phyloP scores from a whole-genome alignment of 768 basidiomycete genomes.

The Suillus discolor region DNA sequence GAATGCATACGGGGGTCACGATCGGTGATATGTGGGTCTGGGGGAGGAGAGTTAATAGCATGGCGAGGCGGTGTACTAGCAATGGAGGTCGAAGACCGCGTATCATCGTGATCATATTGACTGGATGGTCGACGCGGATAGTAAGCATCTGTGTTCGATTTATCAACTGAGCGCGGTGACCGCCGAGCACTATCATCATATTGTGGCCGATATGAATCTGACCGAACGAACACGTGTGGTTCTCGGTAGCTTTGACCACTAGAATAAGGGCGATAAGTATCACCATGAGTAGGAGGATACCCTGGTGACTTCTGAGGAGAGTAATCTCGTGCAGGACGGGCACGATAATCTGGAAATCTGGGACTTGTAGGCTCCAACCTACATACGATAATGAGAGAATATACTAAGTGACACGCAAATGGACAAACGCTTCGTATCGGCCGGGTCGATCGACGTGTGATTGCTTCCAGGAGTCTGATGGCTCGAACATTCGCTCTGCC shows the following conservation, averaged over 20 bases:
- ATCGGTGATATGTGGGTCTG: slow-evolving; percentile 22
- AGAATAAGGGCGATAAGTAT: slow-evolving; percentile 53
- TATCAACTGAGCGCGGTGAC: slow-evolving; percentile 32
- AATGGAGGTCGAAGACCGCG: slow-evolving; percentile 32
- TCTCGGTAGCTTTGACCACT: slow-evolving; percentile 41
- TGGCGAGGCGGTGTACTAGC: slow-evolving; percentile 35
- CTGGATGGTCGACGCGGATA: slow-evolving; percentile 24
- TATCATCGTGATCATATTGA: slow-evolving; percentile 28
- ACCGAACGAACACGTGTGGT: slow-evolving; percentile 34
- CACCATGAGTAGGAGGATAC: slow-evolving; percentile 39
- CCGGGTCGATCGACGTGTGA: slow-evolving; percentile 46
- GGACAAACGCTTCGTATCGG: slow-evolving; percentile 45
- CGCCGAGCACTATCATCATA: slow-evolving; percentile 40
- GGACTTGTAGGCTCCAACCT: slow-evolving; percentile 34
- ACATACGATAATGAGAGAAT: slow-evolving; percentile 18
- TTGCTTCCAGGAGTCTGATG: slow-evolving; percentile 73
- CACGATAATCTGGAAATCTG: slow-evolving; percentile 39
- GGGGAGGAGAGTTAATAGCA: slow-evolving; percentile 23
- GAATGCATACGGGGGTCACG: slow-evolving; percentile 9
- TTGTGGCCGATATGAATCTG: slow-evolving; percentile 57
- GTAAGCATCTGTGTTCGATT: slow-evolving; percentile 29
- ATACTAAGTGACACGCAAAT: slow-evolving; percentile 23
- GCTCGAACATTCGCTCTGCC: slow-evolving; percentile 66
- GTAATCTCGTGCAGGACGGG: slow-evolving; percentile 33
- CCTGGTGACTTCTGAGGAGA: slow-evolving; percentile 39